Evolutionary conservation across 2,329 filamentous ascomycete genomes (phyloP).

Genomic region (Chaetomium sp.): DNA sequence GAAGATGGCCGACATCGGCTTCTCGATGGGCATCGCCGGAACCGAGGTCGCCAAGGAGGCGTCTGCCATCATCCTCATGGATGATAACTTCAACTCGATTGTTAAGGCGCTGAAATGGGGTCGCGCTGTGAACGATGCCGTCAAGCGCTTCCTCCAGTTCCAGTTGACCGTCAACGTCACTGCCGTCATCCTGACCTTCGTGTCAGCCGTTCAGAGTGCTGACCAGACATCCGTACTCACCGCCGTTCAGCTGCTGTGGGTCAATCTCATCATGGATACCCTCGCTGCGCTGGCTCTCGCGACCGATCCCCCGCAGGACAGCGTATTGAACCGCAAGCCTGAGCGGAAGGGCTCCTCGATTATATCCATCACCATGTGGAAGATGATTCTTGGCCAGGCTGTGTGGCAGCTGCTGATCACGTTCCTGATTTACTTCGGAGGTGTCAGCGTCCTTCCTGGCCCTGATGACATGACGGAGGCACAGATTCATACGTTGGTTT

Average conservation of each 20-base stretch:
- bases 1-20: slow-evolving; percentile 79
- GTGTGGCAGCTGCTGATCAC: slow-evolving; percentile 83
- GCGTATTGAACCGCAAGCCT: slow-evolving; percentile 75
- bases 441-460: slow-evolving; percentile 39
- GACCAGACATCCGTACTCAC: slow-evolving; percentile 76
- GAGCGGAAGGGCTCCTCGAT: slow-evolving; percentile 60
- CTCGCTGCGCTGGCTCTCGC: slow-evolving; percentile 87
- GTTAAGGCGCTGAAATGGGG: slow-evolving; percentile 84
- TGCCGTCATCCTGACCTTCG: slow-evolving; percentile 82
- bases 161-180: slow-evolving; percentile 90
- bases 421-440: slow-evolving; percentile 72
- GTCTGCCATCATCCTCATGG: slow-evolving; percentile 83
- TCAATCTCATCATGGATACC: slow-evolving; percentile 97
- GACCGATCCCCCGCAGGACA: slow-evolving; percentile 84
- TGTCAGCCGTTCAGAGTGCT: slow-evolving; percentile 74
- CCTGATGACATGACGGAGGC: slow-evolving; percentile 44
- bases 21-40: slow-evolving; percentile 83
- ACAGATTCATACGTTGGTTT: slow-evolving; percentile 78
- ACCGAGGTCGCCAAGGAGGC: slow-evolving; percentile 85
- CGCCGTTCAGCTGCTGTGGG: slow-evolving; percentile 91
- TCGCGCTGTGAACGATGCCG: slow-evolving; percentile 73
- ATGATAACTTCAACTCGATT: slow-evolving; percentile 86
- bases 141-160: slow-evolving; percentile 76
- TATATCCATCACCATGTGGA: slow-evolving; percentile 95
- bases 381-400: slow-evolving; percentile 95